These are phyloP conservation scores for Cladophialophora exuberans DNA, from an alignment of 2,329 filamentous ascomycete genomes.

Conservation along the genomic window DNA sequence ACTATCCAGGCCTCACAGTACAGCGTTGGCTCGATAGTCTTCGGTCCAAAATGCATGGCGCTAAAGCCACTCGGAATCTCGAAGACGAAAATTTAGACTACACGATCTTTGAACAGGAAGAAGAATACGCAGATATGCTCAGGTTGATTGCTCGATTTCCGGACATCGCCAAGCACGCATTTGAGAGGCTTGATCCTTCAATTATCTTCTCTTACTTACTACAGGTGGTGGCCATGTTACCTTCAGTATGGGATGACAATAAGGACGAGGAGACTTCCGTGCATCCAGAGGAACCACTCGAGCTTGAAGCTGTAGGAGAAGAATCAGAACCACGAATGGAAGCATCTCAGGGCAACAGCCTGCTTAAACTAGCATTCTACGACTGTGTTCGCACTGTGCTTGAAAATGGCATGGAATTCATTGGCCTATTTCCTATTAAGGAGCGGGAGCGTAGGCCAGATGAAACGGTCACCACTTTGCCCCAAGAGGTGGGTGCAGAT, in stretches of 20 bases:
- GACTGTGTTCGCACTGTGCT: not conserved
- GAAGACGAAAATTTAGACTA: not conserved
- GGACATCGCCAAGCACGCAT: not conserved
- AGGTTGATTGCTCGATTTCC: not conserved
- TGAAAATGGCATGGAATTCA: not conserved
- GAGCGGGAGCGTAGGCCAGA: not conserved
- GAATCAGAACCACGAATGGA: not conserved
- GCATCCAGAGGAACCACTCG: not conserved
- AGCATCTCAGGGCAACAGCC: not conserved
- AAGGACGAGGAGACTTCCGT: not conserved
- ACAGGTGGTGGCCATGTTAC: not conserved
- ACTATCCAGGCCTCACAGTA: not conserved
- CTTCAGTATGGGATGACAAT: not conserved
- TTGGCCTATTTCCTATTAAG: not conserved
- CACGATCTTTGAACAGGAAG: not conserved
- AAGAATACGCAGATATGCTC: constrained; percentile 1
- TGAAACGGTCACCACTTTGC: not conserved
- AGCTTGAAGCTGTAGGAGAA: not conserved
- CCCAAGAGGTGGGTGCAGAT: not conserved
- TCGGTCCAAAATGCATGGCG: not conserved
- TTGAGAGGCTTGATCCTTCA: not conserved
- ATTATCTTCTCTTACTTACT: not conserved
- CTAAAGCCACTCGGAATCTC: not conserved
- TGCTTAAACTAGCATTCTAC: not conserved
- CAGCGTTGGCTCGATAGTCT: not conserved